Conservation (phyloP, 148 eudicot genomes). For the Silene uniflora region DNA sequence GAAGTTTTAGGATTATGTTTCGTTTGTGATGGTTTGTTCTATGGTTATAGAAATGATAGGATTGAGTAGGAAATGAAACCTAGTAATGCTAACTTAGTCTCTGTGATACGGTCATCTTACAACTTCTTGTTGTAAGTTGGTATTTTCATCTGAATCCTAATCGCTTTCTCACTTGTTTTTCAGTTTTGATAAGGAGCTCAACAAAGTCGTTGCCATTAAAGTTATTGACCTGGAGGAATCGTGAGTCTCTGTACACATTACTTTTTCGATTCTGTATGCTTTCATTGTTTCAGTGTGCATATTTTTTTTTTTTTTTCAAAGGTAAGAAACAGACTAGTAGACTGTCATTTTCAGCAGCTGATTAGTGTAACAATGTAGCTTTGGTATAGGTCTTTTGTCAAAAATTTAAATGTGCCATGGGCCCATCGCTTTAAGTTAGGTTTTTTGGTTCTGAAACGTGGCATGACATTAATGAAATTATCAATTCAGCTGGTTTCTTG, state of each 20-base stretch:
- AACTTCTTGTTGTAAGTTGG: background rate
- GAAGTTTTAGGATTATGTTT: background rate
- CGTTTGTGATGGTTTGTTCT: background rate
- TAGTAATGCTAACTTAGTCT: background rate
- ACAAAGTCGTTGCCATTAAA: conserved; percentile 90
- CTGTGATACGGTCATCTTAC: background rate
- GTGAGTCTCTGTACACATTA: conserved; percentile 48
- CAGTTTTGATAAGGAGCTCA: conserved; percentile 90
- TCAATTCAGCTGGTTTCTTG: background rate
- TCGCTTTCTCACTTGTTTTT: conserved; percentile 28
- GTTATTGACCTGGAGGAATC: conserved; percentile 95
- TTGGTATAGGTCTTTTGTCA: background rate
- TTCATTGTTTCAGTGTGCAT: background rate
- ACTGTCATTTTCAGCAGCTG: background rate
- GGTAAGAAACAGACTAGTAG: background rate
- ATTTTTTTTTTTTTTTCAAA: background rate
- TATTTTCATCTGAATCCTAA: background rate
- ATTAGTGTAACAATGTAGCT: background rate
- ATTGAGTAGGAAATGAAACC: background rate
- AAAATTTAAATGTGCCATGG: background rate
- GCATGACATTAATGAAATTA: background rate
- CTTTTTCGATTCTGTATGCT: background rate
- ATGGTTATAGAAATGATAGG: background rate
- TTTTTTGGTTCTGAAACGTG: background rate
- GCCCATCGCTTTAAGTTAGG: background rate